Evolutionary conservation across 2,329 filamentous ascomycete species (phyloP).

Genomic region (Phialemonium atrogriseum): DNA sequence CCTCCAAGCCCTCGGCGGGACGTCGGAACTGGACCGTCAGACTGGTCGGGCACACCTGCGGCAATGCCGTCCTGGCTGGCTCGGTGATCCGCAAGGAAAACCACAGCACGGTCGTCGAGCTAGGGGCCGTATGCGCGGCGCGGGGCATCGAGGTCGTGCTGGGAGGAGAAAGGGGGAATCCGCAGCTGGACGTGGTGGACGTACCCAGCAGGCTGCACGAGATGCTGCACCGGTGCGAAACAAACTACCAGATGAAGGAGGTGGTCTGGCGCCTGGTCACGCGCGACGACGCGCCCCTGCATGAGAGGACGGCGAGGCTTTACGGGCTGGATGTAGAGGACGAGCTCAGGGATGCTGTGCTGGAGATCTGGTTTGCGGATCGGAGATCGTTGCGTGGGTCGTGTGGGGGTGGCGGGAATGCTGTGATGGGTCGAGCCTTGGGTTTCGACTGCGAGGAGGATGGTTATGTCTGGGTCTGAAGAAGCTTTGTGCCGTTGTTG

Average conservation of each 20-base stretch:
- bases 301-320: constrained; percentile 10
- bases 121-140: constrained; percentile 8
- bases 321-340: constrained; percentile 7
- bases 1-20: neutral
- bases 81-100: constrained; percentile 6
- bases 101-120: constrained; percentile 7
- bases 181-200: constrained; percentile 16
- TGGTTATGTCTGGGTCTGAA: too few relatives aligned
- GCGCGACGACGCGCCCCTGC: constrained; percentile 2
- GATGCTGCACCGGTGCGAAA: constrained; percentile 14
- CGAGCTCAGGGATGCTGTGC: constrained; percentile 11
- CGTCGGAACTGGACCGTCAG: constrained; percentile 14
- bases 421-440: too few relatives aligned
- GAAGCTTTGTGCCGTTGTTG: too few relatives aligned
- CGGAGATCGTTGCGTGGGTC: constrained; percentile 5
- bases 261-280: constrained; percentile 10
- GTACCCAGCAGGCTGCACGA: constrained; percentile 11
- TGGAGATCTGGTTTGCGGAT: constrained; percentile 18
- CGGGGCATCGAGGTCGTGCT: constrained; percentile 10
- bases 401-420: too few relatives aligned
- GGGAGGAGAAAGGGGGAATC: constrained; percentile 5
- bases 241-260: constrained; percentile 13
- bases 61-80: constrained; percentile 2
- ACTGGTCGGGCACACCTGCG: constrained; percentile 12
- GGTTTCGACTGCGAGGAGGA: too few relatives aligned